These are phyloP conservation scores for Antitrichia curtipendula DNA, from an alignment of 225 moss, liverwort and hornwort species.

Conservation along the genomic window DNA sequence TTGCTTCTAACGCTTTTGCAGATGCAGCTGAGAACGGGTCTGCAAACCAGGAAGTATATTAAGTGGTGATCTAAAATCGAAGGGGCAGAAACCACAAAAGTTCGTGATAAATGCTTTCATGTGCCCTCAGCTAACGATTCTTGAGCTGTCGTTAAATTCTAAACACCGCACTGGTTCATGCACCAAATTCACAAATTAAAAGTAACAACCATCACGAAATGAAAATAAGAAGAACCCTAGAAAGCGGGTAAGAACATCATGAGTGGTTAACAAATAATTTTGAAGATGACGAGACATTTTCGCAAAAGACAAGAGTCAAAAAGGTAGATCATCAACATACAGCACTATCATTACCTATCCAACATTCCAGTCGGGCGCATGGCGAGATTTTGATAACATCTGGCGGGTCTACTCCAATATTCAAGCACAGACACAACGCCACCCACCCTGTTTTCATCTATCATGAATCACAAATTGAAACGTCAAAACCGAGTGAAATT, in stretches of 20 bases:
- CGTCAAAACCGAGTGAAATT: neutral
- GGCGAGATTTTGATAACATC: constrained; percentile 97
- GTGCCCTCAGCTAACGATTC: neutral
- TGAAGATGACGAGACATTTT: neutral
- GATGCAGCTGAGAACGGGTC: constrained; percentile 76
- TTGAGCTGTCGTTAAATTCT: neutral
- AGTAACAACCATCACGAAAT: neutral
- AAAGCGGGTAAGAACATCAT: neutral
- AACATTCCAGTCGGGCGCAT: constrained; percentile 94
- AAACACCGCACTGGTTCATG: neutral
- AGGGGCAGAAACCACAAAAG: neutral
- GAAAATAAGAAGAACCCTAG: neutral
- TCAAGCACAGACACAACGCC: constrained; percentile 86
- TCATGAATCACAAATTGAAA: neutral
- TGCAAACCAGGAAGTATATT: constrained; percentile 10
- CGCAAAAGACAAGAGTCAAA: neutral
- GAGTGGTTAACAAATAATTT: neutral
- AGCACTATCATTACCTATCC: constrained; percentile 61
- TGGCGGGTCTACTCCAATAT: constrained; percentile 95
- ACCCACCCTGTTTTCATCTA: constrained; percentile 99
- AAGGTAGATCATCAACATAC: neutral
- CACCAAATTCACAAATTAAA: neutral
- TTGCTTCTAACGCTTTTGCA: constrained; percentile 80
- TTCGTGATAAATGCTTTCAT: neutral
- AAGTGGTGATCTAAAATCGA: neutral